Percentiles rank a stretch among this genome's conserved stretches.
phyloP scores from a whole-genome alignment of 352 stramenopile species.

The Pythium chondricola region DNA sequence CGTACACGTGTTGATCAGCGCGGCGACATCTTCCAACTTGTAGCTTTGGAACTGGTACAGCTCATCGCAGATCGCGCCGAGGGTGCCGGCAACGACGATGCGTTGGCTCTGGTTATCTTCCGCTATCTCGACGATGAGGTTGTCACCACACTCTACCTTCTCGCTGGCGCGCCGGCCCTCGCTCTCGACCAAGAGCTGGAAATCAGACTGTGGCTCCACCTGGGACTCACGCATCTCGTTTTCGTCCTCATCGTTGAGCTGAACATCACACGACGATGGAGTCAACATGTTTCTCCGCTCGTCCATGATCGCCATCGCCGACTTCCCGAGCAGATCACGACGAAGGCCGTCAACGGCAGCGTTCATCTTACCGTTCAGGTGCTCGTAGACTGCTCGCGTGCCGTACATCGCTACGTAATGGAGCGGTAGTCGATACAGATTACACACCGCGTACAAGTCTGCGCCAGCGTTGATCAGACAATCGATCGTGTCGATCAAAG shows the following conservation, averaged over 20 bases:
- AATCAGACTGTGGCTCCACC: constrained; percentile 17
- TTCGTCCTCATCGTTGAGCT: constrained; percentile 23
- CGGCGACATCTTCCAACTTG: constrained; percentile 49
- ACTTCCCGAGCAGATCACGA: constrained; percentile 69
- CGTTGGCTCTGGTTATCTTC: constrained; percentile 31
- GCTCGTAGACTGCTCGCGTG: constrained; percentile 47
- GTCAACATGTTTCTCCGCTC: constrained; percentile 10
- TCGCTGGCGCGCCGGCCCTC: constrained; percentile 20
- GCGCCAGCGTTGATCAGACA: constrained; percentile 63
- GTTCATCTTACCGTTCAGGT: constrained; percentile 44
- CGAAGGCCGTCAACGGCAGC: constrained; percentile 30
- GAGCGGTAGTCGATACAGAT: constrained; percentile 60
- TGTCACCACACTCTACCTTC: constrained; percentile 29
- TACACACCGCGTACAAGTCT: constrained; percentile 53
- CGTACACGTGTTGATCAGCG: constrained; percentile 60
- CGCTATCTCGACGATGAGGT: constrained; percentile 29
- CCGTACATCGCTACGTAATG: constrained; percentile 73
- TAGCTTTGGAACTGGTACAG: constrained; percentile 55
- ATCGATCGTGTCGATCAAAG: constrained; percentile 62
- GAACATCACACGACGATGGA: constrained; percentile 7
- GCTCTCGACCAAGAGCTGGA: constrained; percentile 13
- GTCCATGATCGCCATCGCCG: constrained; percentile 38
- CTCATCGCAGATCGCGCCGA: constrained; percentile 48
- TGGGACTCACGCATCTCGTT: constrained; percentile 26
- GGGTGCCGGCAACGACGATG: constrained; percentile 64